Evolutionary conservation across 2,329 filamentous ascomycete species (phyloP).

Genomic region (Aureobasidium sp.): DNA sequence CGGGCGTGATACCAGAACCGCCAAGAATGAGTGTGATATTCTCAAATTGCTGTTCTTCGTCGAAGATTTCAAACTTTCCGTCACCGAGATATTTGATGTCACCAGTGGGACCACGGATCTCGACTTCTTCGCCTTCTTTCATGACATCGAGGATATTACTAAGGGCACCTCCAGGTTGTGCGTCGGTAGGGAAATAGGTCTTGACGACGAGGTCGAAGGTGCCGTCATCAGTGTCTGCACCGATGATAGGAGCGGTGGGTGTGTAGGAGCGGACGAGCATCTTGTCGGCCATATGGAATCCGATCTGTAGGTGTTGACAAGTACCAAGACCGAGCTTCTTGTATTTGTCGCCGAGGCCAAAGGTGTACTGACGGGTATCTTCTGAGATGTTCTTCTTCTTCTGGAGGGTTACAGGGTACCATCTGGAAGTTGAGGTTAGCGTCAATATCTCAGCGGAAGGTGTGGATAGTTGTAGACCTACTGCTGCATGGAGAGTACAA

Average conservation of each 20-base stretch:
- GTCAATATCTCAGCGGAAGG: constrained; percentile 21
- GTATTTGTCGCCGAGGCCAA: constrained; percentile 33
- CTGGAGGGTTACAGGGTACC: constrained; percentile 37
- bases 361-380: constrained; percentile 41
- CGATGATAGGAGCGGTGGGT: constrained; percentile 39
- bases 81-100: constrained; percentile 42
- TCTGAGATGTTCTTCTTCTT: constrained; percentile 32
- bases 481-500: constrained; percentile 19
- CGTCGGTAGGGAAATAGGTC: constrained; percentile 41
- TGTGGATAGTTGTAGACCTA: background rate
- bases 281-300: constrained; percentile 44
- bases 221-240: constrained; percentile 20
- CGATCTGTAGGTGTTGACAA: constrained; percentile 45
- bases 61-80: constrained; percentile 39
- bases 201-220: constrained; percentile 44
- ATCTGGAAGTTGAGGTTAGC: constrained; percentile 27
- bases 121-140: constrained; percentile 39
- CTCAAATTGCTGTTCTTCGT: constrained; percentile 33
- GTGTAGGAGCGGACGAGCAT: constrained; percentile 46
- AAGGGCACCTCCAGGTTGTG: constrained; percentile 46
- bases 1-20: constrained; percentile 44
- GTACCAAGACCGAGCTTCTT: constrained; percentile 41
- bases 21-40: constrained; percentile 42
- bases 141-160: constrained; percentile 46
- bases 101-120: constrained; percentile 44